Evolutionary conservation across 2,329 filamentous ascomycete species (phyloP).

Genomic region (Camillea tinctor): DNA sequence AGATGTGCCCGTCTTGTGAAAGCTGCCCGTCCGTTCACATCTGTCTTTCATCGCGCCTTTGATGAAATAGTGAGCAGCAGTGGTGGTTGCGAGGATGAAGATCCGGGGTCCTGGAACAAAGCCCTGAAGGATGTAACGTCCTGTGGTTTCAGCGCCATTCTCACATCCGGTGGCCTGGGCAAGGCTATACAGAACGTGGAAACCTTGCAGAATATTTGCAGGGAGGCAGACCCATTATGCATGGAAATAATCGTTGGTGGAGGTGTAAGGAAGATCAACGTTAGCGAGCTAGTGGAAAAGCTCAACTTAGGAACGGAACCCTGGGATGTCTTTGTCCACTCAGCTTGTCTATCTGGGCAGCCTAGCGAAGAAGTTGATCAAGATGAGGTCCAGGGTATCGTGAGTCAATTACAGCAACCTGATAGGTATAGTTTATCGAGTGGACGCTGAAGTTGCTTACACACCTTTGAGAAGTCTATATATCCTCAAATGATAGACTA

Average conservation of each 20-base stretch:
- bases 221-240: conserved; percentile 17
- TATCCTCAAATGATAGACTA: too few relatives aligned
- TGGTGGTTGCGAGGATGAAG: conserved; percentile 1
- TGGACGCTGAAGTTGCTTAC: too few relatives aligned
- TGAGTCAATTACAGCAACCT: conserved; percentile 11
- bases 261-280: conserved; percentile 46
- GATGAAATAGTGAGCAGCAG: conserved; percentile 42
- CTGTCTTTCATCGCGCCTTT: conserved; percentile 58
- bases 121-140: conserved; percentile 36
- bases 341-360: conserved; percentile 39
- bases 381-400: conserved; percentile 28
- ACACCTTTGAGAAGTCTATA: too few relatives aligned
- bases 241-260: conserved; percentile 54
- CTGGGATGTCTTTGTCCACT: conserved; percentile 44
- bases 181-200: conserved; percentile 39
- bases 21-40: conserved; percentile 41
- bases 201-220: conserved; percentile 37
- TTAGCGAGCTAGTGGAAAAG: conserved; percentile 27
- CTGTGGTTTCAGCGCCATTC: conserved; percentile 49
- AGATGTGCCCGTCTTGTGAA: conserved; percentile 41
- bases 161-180: conserved; percentile 53
- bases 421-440: too few relatives aligned
- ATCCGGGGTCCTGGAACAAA: conserved; percentile 13
- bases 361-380: conserved; percentile 24
- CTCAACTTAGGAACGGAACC: conserved; percentile 27